Percentiles rank a stretch among this genome's conserved stretches.
phyloP scores from a whole-genome alignment of 306 rosid genomes.

The Gastrolobium villosum region DNA sequence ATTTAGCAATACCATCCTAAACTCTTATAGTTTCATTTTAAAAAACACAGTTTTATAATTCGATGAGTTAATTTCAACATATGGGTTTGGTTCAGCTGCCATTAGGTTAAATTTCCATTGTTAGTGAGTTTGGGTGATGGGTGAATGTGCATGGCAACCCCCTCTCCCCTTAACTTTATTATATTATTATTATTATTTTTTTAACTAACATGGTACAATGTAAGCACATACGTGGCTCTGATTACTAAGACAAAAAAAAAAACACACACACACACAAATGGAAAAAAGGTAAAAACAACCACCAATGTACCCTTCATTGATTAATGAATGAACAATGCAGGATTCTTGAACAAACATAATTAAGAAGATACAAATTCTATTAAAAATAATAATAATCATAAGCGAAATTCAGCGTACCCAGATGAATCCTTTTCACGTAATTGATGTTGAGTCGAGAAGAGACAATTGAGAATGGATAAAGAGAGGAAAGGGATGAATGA shows the following conservation, averaged over 20 bases:
- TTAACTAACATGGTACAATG: constrained; percentile 1
- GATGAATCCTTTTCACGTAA: constrained; percentile 36
- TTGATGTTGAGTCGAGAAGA: not conserved
- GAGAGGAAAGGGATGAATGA: not conserved
- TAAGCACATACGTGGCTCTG: not conserved
- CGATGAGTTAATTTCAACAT: not conserved
- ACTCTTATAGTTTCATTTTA: not conserved
- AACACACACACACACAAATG: not conserved
- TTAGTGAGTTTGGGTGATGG: not conserved
- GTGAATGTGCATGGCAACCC: not conserved
- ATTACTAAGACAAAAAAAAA: not conserved
- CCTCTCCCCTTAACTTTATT: not conserved
- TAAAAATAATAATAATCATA: not conserved
- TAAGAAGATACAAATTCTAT: not conserved
- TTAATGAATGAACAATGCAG: not conserved
- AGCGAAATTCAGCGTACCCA: not conserved
- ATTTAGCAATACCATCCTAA: constrained; percentile 7
- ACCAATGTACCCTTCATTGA: not conserved
- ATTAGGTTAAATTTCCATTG: not conserved
- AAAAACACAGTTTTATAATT: not conserved
- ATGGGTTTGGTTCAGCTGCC: not conserved
- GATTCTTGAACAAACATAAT: not conserved
- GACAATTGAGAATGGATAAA: not conserved
- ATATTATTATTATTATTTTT: no score
- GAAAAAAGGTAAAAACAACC: not conserved